Conservation (phyloP, 176 grass and related monocot genomes). For the Oryza rufipogon region DNA sequence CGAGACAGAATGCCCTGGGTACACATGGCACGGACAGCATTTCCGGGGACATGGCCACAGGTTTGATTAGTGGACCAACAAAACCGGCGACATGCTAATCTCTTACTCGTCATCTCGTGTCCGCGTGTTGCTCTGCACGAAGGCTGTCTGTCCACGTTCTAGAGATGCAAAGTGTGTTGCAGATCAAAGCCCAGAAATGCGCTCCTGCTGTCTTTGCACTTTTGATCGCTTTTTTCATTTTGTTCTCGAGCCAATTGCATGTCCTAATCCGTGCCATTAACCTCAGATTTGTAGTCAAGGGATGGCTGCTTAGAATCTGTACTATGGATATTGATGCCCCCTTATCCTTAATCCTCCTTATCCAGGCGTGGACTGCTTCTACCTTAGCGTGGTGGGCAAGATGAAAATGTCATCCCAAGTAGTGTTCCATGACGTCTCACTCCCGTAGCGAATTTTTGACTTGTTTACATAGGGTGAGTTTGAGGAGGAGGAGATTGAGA, state of each 20-base stretch:
- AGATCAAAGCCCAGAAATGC: background rate
- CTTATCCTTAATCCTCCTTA: constrained; percentile 38
- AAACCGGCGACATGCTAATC: constrained; percentile 24
- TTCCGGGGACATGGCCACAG: constrained; percentile 33
- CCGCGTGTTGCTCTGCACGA: background rate
- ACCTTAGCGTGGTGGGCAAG: constrained; percentile 13
- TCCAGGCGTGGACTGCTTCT: constrained; percentile 37
- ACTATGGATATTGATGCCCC: background rate
- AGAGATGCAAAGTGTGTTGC: background rate
- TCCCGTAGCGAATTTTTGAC: background rate
- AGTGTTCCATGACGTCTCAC: background rate
- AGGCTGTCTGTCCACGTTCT: background rate
- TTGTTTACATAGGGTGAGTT: background rate
- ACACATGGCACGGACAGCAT: constrained; percentile 35
- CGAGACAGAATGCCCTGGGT: background rate
- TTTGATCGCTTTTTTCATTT: background rate
- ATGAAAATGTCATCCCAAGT: background rate
- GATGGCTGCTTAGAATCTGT: constrained; percentile 25
- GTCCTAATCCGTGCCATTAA: constrained; percentile 3
- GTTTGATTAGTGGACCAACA: constrained; percentile 19
- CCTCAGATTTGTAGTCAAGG: background rate
- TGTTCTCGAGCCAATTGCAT: background rate
- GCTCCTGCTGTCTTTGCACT: background rate
- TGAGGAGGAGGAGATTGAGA: too few species aligned
- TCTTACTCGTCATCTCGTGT: background rate